Evolutionary conservation across 2,329 filamentous ascomycete genomes (phyloP).

Genomic region (Colletotrichum spinosum): DNA sequence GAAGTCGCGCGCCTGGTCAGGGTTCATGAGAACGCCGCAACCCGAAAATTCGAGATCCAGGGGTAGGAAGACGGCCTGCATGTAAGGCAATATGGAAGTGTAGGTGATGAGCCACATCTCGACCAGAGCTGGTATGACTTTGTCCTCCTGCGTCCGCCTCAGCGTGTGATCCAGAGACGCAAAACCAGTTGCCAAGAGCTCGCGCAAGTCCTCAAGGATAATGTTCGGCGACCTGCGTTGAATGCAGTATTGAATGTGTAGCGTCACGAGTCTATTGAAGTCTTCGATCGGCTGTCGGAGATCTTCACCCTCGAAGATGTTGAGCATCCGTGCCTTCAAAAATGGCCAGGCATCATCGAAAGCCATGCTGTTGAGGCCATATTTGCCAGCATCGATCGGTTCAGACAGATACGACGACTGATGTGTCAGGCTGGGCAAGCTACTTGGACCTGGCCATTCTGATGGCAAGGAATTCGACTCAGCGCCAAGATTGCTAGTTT

Average conservation of each 20-base stretch:
- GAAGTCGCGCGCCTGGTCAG: constrained; percentile 86
- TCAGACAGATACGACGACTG: constrained; percentile 61
- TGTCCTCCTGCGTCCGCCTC: constrained; percentile 82
- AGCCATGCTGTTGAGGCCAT: constrained; percentile 76
- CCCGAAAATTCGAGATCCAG: constrained; percentile 94
- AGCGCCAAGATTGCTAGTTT: constrained; percentile 62
- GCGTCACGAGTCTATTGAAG: constrained; percentile 82
- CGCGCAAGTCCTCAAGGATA: constrained; percentile 81
- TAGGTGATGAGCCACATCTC: constrained; percentile 96
- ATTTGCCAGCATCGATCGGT: constrained; percentile 66
- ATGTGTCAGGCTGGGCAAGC: constrained; percentile 58
- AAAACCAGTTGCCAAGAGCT: constrained; percentile 85
- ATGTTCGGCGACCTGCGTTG: constrained; percentile 77
- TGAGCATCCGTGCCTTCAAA: constrained; percentile 78
- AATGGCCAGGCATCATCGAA: constrained; percentile 86
- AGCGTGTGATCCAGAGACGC: constrained; percentile 86
- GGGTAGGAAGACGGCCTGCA: constrained; percentile 94
- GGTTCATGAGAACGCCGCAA: constrained; percentile 80
- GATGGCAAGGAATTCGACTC: constrained; percentile 56
- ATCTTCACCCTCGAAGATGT: constrained; percentile 86
- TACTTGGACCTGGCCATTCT: constrained; percentile 67
- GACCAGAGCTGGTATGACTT: constrained; percentile 89
- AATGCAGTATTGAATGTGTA: constrained; percentile 83
- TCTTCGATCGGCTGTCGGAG: constrained; percentile 84
- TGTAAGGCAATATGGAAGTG: constrained; percentile 88